Evolutionary conservation across 345 rosid genomes (phyloP).

Genomic region (Eucalyptus rudis): DNA sequence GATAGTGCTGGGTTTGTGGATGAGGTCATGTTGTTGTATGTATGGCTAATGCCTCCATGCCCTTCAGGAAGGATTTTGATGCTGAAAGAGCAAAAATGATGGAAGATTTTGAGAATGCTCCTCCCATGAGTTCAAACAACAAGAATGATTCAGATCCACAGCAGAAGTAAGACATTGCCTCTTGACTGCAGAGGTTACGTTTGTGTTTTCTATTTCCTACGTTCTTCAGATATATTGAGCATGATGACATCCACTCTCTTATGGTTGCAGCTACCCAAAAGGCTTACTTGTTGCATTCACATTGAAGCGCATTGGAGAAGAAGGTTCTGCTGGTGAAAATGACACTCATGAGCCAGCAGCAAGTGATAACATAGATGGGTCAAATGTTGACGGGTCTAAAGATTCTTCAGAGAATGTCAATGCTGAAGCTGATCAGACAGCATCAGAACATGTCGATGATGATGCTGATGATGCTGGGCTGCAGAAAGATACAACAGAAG

Average conservation of each 20-base stretch:
- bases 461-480: background rate
- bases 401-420: conserved; percentile 5
- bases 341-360: conserved; percentile 10
- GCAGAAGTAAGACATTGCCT: conserved; percentile 25
- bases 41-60: background rate
- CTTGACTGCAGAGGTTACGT: background rate
- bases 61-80: conserved; percentile 80
- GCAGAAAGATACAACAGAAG: conserved; percentile 5
- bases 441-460: background rate
- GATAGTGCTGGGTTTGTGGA: background rate
- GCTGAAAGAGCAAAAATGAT: conserved; percentile 41
- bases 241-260: background rate
- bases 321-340: conserved; percentile 16
- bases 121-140: conserved; percentile 15
- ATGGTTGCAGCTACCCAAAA: conserved; percentile 54
- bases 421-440: conserved; percentile 1
- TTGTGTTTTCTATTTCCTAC: background rate
- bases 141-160: conserved; percentile 34
- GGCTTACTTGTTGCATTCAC: conserved; percentile 80
- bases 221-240: background rate
- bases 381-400: conserved; percentile 5
- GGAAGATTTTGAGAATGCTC: conserved; percentile 30
- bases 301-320: conserved; percentile 37
- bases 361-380: background rate
- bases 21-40: background rate